Evolutionary conservation across 2,329 filamentous ascomycete species (phyloP).

Genomic region (Pseudofabraea citricarpa): DNA sequence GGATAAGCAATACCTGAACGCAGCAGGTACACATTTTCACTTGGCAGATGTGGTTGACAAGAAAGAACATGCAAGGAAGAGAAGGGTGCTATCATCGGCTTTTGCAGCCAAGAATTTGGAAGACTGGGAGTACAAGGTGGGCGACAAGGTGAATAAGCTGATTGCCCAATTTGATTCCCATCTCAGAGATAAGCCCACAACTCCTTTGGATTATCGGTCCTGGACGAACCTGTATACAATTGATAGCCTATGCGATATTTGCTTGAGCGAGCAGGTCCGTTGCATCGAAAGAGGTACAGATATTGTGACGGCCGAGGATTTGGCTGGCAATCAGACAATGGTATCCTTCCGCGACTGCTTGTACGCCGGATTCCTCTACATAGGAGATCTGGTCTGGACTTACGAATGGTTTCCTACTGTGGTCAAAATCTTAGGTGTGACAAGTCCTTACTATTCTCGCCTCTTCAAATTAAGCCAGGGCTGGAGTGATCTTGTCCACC

Average conservation of each 20-base stretch:
- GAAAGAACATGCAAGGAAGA: constrained; percentile 37
- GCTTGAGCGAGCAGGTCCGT: neutral
- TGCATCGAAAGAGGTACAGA: neutral
- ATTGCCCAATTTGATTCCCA: constrained; percentile 13
- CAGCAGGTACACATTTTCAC: constrained; percentile 34
- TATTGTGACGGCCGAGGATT: neutral
- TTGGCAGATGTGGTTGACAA: constrained; percentile 38
- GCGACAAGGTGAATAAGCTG: constrained; percentile 33
- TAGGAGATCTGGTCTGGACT: constrained; percentile 14
- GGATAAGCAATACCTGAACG: constrained; percentile 31
- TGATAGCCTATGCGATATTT: neutral
- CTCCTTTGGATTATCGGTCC: constrained; percentile 28
- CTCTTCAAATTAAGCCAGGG: neutral
- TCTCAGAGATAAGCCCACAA: constrained; percentile 17
- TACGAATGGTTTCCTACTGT: constrained; percentile 32
- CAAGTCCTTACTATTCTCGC: constrained; percentile 13
- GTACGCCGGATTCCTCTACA: neutral
- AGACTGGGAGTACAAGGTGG: constrained; percentile 38
- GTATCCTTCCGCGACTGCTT: neutral
- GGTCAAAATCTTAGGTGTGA: constrained; percentile 33
- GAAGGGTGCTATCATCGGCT: constrained; percentile 34
- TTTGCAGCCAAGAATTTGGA: constrained; percentile 38
- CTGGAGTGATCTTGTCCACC: neutral
- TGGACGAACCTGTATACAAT: constrained; percentile 1
- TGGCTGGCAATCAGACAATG: neutral